Evolutionary conservation across 2,329 filamentous ascomycete species (phyloP).

Genomic region (Aspergillus fumigatus): DNA sequence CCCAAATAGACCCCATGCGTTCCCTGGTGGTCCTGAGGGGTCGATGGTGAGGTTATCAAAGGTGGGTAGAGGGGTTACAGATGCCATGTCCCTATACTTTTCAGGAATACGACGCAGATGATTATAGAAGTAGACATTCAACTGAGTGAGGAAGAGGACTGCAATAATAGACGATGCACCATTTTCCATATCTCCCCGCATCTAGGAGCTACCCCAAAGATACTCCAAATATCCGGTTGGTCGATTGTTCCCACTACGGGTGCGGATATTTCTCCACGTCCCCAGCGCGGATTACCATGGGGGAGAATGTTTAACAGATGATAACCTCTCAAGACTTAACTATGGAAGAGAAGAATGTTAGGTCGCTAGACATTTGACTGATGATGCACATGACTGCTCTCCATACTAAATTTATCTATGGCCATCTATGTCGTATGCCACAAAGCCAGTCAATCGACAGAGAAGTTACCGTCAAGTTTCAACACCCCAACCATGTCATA

Average conservation of each 20-base stretch:
- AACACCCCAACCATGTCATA: neutral
- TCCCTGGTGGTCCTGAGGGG: slow-evolving; percentile 47
- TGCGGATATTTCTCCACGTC: slow-evolving; percentile 6
- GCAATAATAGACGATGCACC: neutral
- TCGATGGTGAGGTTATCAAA: slow-evolving; percentile 49
- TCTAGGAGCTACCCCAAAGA: neutral
- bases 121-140: neutral
- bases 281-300: neutral
- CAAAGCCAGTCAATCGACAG: neutral
- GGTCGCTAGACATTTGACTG: neutral
- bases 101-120: neutral
- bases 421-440: neutral
- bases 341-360: neutral
- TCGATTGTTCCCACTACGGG: neutral
- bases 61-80: slow-evolving; percentile 7
- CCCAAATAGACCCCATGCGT: slow-evolving; percentile 56
- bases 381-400: neutral
- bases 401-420: neutral
- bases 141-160: neutral
- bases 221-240: neutral
- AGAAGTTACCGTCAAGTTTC: neutral
- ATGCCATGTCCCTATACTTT: neutral
- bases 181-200: neutral
- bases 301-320: neutral
- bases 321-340: neutral